Percentiles rank a stretch among this genome's conserved stretches.
Evolutionary conservation across 1,139 yeast species (phyloP).

Genomic region (Meyerozyma elateridarum): DNA sequence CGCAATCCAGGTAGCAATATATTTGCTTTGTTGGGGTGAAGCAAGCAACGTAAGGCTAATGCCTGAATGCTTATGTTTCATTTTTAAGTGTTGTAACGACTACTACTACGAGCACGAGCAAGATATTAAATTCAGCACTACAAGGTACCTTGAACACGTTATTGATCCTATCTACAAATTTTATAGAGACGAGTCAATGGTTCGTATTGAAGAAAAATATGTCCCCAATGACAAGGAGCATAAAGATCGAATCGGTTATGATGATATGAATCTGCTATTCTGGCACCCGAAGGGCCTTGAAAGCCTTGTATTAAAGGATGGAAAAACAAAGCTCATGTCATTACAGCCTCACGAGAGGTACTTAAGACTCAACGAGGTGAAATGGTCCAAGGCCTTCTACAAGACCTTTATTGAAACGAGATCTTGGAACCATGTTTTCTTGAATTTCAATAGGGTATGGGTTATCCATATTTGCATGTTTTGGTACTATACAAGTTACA

Average conservation of each 20-base stretch:
- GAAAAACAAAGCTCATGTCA: constrained; percentile 34
- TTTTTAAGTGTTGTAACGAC: constrained; percentile 74
- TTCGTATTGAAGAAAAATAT: constrained; percentile 30
- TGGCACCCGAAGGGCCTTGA: constrained; percentile 54
- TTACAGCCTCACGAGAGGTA: constrained; percentile 46
- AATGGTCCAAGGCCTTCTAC: constrained; percentile 47
- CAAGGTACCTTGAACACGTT: constrained; percentile 51
- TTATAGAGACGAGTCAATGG: constrained; percentile 53
- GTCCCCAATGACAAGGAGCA: constrained; percentile 50
- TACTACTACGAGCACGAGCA: constrained; percentile 46
- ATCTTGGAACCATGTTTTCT: constrained; percentile 55
- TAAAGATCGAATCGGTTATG: constrained; percentile 51
- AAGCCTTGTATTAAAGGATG: constrained; percentile 30
- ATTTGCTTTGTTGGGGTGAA: constrained; percentile 83
- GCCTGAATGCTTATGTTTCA: constrained; percentile 82
- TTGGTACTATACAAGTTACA: constrained; percentile 55
- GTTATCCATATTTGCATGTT: constrained; percentile 53
- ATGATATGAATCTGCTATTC: constrained; percentile 60
- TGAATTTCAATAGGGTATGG: constrained; percentile 61
- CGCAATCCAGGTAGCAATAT: constrained; percentile 63
- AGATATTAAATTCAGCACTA: constrained; percentile 18
- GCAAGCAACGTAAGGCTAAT: constrained; percentile 77
- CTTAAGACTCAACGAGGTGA: constrained; percentile 32
- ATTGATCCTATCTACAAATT: constrained; percentile 73
- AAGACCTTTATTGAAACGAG: constrained; percentile 56